Evolutionary conservation across 768 basidiomycete genomes (phyloP).

Genomic region (Rhizopogon vulgaris): DNA sequence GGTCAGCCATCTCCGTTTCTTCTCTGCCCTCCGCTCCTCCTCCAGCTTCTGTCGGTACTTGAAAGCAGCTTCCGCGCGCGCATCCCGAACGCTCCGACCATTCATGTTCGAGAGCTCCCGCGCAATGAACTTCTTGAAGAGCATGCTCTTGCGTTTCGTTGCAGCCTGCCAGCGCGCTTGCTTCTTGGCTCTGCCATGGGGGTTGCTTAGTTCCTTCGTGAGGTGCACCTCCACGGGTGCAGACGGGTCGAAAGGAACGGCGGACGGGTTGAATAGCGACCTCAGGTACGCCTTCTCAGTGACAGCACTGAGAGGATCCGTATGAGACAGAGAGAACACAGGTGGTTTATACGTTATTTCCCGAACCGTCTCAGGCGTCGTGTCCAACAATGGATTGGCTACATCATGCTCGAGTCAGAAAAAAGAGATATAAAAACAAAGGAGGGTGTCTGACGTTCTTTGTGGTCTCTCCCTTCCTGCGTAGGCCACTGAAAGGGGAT

Average conservation of each 20-base stretch:
- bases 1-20: constrained; percentile 49
- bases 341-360: constrained; percentile 71
- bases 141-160: constrained; percentile 37
- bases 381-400: constrained; percentile 53
- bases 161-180: constrained; percentile 67
- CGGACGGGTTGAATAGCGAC: constrained; percentile 35
- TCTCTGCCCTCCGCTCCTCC: constrained; percentile 51
- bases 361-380: constrained; percentile 50
- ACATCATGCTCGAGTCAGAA: neutral
- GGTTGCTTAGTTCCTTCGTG: constrained; percentile 68
- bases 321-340: constrained; percentile 27
- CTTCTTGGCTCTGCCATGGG: constrained; percentile 79
- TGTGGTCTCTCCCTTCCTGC: constrained; percentile 33
- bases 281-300: constrained; percentile 58
- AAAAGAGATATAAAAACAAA: neutral
- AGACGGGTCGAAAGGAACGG: constrained; percentile 40
- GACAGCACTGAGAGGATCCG: constrained; percentile 31
- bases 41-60: constrained; percentile 61
- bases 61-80: constrained; percentile 68
- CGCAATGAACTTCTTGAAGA: constrained; percentile 48
- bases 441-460: constrained; percentile 12
- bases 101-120: constrained; percentile 51
- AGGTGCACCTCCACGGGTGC: constrained; percentile 64
- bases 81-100: constrained; percentile 56
- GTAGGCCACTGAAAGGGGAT: constrained; percentile 70